Conservation (phyloP, 73 alveolate species). For the Paramecium octaurelia region DNA sequence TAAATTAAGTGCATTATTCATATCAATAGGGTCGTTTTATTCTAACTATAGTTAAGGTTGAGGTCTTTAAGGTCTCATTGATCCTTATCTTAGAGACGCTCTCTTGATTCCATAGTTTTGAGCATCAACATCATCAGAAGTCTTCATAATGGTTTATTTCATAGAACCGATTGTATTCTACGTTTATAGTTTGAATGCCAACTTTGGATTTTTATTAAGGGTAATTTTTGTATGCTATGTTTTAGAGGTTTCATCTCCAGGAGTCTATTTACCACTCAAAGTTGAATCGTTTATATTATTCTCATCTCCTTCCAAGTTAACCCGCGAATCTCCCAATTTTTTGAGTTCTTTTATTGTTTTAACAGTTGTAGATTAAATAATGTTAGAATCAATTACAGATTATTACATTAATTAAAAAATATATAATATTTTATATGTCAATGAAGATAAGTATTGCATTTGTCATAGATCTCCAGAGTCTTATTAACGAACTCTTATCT, state of each 20-base stretch:
- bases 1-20: not conserved
- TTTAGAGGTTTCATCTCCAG: slow-evolving; percentile 22
- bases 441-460: not conserved
- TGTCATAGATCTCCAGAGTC: not conserved
- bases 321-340: slow-evolving; percentile 34
- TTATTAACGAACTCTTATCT: not conserved
- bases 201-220: not conserved
- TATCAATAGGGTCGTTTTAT: slow-evolving; percentile 2
- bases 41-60: not conserved
- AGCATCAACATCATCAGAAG: not conserved
- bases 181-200: not conserved
- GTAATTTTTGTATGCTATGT: slow-evolving; percentile 27
- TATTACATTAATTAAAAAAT: not conserved
- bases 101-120: not conserved
- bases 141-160: not conserved
- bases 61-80: not conserved
- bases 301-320: not conserved
- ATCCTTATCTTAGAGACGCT: not conserved
- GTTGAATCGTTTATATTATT: not conserved
- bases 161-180: not conserved
- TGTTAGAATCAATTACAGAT: not conserved
- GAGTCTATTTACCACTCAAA: not conserved
- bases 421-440: not conserved
- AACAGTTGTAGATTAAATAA: slow-evolving; percentile 38
- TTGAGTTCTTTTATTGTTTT: slow-evolving; percentile 48